Base-by-base conservation (phyloP, 768 basidiomycete genomes). In the Thelephora ganbajun region DNA sequence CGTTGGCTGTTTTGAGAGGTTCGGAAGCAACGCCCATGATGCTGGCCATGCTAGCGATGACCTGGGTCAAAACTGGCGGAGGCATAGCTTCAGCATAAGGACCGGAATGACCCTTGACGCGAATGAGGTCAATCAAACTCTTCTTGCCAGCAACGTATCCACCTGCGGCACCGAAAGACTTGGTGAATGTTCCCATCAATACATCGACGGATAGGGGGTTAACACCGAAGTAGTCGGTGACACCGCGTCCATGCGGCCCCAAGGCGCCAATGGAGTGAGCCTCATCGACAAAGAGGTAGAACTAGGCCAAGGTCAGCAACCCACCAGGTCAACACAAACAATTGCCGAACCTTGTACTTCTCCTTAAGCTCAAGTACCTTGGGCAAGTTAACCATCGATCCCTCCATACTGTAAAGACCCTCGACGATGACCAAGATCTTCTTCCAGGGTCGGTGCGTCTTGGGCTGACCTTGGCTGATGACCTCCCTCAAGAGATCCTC, bases 361-460 rank as follows among this genome's bases (percentile, higher is more conserved):
- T 82, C 73, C 72, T 96, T 98, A 46, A 99, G 71, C 53, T 85
- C 83, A 49, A 98, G 56, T 47, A 99, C 68, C 11, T 58, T 70
- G 3, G 93, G 96, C 37, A 99, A 58, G 61, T 97, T 79, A 33
- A 85, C 79, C 54, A 98, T 57, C 7, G 88, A 92, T n/a, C 96
- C 96, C 66, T 98, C 96, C 96, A 99, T 99, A 51, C 87, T 91
- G 67, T 90, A 98, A 39, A 99, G 63, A 2, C 96, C 96, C 61
- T 99, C 96, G 11, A 98, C 90, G 47, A 96, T 77, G 39, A 99
- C 54, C 35, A 99, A 63, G 51, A 99, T 98, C 70, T 94, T 97
- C 71, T 94, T 96, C 96, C 96, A 98, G 11, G 94, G 94, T n/a
- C 96, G 67, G 58, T 98, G 96, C 0, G 92, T 96, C 67, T 92